A percentile compares a stretch with the other conserved stretches of the same genome.
Conservation (phyloP, 352 stramenopile genomes). For the Phytopythium ostracodes region DNA sequence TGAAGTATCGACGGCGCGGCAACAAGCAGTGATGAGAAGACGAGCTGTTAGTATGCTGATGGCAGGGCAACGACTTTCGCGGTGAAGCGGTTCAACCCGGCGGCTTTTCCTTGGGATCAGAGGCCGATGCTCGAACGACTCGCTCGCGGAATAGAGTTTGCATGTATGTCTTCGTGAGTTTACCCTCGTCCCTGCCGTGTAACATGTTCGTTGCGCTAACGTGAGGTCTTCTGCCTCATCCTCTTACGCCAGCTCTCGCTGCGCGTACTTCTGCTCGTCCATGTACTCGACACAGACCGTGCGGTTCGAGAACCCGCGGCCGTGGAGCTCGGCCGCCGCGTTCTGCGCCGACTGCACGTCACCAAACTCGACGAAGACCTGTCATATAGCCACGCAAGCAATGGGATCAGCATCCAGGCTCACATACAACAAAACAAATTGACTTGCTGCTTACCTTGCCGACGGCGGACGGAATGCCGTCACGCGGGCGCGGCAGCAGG, state of each 20-base stretch:
- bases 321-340: conserved; percentile 88
- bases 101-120: no score
- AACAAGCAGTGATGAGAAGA: no score
- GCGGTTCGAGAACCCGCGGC: conserved; percentile 91
- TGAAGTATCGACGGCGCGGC: not conserved
- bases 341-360: conserved; percentile 69
- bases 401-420: not conserved
- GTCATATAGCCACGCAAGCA: conserved; percentile 15
- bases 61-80: no score
- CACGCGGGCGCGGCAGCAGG: conserved; percentile 67
- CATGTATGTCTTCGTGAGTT: not conserved
- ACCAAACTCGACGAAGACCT: conserved; percentile 94
- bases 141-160: not conserved
- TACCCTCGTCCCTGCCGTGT: not conserved
- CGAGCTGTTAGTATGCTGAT: not conserved
- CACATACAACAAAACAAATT: not conserved
- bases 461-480: conserved; percentile 49
- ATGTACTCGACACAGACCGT: conserved; percentile 90
- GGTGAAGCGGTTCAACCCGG: not conserved
- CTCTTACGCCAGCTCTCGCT: conserved; percentile 59
- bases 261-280: conserved; percentile 85
- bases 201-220: not conserved
- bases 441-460: conserved; percentile 42
- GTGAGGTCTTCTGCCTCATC: not conserved
- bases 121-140: not conserved